A percentile compares a stretch with the other conserved stretches of the same genome.
Evolutionary conservation across 2,329 filamentous ascomycete species (phyloP).

Genomic region (Tolypocladium inflatum): DNA sequence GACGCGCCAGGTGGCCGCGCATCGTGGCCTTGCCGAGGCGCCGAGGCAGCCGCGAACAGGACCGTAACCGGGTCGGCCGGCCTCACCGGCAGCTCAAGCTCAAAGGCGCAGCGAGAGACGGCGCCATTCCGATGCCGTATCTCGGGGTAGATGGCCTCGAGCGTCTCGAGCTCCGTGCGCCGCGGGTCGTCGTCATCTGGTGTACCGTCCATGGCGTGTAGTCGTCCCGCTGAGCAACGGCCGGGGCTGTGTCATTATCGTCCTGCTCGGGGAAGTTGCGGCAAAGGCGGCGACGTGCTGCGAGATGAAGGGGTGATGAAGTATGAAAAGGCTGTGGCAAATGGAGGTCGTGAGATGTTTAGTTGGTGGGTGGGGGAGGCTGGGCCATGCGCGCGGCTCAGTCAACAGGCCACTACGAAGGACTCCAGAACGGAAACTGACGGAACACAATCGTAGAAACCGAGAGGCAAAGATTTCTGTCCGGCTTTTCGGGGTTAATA

Average conservation of each 20-base stretch:
- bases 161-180: conserved; percentile 47
- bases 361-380: background rate
- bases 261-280: background rate
- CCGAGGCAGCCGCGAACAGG: conserved; percentile 39
- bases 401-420: background rate
- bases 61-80: conserved; percentile 46
- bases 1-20: background rate
- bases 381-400: background rate
- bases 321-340: background rate
- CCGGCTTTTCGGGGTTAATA: background rate
- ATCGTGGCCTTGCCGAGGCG: conserved; percentile 2
- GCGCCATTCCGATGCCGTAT: conserved; percentile 32
- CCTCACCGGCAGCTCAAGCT: conserved; percentile 48
- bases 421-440: background rate
- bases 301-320: background rate
- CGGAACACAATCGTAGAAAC: background rate
- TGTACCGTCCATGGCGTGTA: conserved; percentile 26
- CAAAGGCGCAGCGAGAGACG: conserved; percentile 34
- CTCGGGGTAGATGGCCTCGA: conserved; percentile 60
- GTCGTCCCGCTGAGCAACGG: background rate
- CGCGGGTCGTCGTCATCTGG: conserved; percentile 47
- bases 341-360: background rate
- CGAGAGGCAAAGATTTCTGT: background rate
- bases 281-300: background rate
- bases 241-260: conserved; percentile 3